Evolutionary conservation across 1,284 basidiomycete genomes (phyloP).

Genomic region (Malassezia sp.): DNA sequence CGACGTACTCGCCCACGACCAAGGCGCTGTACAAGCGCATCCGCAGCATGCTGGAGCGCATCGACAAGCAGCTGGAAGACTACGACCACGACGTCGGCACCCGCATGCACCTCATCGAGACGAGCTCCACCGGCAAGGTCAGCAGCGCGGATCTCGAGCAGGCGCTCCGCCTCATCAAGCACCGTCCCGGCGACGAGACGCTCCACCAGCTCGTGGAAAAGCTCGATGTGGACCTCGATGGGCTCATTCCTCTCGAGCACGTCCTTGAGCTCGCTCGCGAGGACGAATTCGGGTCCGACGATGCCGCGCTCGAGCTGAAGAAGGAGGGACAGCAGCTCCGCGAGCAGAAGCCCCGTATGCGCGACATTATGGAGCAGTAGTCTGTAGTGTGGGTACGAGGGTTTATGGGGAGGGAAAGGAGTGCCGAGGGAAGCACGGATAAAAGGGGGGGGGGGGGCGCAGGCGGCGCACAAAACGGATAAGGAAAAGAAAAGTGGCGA

Average conservation of each 20-base stretch:
- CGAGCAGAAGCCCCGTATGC: slow-evolving; percentile 29
- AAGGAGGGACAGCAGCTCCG: slow-evolving; percentile 19
- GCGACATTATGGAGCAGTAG: slow-evolving; percentile 31
- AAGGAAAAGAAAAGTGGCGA: too few species aligned
- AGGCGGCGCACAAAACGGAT: too few species aligned
- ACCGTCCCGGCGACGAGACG: slow-evolving; percentile 77
- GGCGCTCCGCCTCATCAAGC: slow-evolving; percentile 84
- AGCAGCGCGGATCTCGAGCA: slow-evolving; percentile 78
- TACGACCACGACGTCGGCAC: slow-evolving; percentile 72
- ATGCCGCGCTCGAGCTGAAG: slow-evolving; percentile 42
- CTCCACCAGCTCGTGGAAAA: slow-evolving; percentile 80
- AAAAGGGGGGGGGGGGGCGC: too few species aligned
- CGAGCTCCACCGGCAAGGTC: slow-evolving; percentile 81
- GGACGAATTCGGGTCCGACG: too few species aligned
- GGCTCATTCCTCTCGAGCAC: slow-evolving; percentile 58
- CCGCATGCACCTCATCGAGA: slow-evolving; percentile 84
- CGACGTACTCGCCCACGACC: slow-evolving; percentile 35
- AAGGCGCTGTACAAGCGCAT: slow-evolving; percentile 84
- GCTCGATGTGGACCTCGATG: slow-evolving; percentile 89
- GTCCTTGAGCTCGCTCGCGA: slow-evolving; percentile 47
- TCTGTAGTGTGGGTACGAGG: too few species aligned
- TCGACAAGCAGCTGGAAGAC: slow-evolving; percentile 80
- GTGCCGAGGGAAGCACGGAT: too few species aligned
- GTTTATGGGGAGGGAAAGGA: too few species aligned
- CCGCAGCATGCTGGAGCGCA: slow-evolving; percentile 85